Percentiles rank a stretch among this genome's conserved stretches.
Evolutionary conservation across 192 early-diverging fungal genomes (phyloP).

Genomic region (Coemansia sp.): DNA sequence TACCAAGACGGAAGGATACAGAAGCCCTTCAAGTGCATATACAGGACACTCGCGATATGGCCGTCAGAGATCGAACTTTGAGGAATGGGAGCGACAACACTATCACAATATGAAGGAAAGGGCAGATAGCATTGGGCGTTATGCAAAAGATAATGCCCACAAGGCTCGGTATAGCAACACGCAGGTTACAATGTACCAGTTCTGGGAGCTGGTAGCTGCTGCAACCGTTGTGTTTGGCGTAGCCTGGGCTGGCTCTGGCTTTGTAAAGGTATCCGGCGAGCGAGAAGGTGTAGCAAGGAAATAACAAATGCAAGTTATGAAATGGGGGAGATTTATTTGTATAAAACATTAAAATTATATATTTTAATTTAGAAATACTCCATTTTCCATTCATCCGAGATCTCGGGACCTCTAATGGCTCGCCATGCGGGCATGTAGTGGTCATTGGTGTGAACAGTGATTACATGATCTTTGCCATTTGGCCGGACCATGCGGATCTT

Average conservation of each 20-base stretch:
- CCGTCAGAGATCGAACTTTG: conserved; percentile 40
- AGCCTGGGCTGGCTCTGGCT: conserved; percentile 26
- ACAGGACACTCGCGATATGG: conserved; percentile 1
- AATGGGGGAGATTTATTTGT: no score
- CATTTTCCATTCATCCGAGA: background rate
- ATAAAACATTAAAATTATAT: background rate
- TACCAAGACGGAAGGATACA: conserved; percentile 10
- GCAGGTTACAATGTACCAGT: conserved; percentile 37
- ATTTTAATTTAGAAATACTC: background rate
- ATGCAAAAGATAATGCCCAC: conserved; percentile 13
- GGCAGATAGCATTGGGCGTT: conserved; percentile 24
- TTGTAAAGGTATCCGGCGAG: conserved; percentile 5
- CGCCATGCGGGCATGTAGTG: conserved; percentile 37
- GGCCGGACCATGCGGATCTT: conserved; percentile 15
- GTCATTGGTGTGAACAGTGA: conserved; percentile 31
- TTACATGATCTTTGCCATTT: conserved; percentile 18
- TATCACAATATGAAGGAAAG: conserved; percentile 36
- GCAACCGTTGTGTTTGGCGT: conserved; percentile 39
- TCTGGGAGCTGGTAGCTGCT: conserved; percentile 30
- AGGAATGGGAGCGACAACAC: conserved; percentile 54
- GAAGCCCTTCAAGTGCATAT: conserved; percentile 31
- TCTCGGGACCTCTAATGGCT: background rate
- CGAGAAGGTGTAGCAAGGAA: conserved; percentile 4
- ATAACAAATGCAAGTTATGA: no score
- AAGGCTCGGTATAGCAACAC: conserved; percentile 25